Conservation (phyloP, 345 rosid species). For the Acer campestre region DNA sequence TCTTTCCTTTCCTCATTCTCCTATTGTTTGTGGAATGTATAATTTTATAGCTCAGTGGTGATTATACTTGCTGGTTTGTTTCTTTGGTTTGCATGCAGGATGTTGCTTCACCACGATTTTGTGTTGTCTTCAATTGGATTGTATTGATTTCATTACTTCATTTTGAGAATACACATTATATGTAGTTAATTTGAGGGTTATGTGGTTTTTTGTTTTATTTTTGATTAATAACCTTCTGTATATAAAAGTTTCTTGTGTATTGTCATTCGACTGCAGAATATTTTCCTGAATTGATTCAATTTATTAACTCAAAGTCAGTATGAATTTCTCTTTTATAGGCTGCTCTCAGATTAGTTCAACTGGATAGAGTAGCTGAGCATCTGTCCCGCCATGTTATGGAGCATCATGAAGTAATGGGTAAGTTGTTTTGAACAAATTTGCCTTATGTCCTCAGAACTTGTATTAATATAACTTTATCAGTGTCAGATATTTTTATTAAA, state of each 20-base stretch:
- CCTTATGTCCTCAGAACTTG: background rate
- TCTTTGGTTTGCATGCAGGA: background rate
- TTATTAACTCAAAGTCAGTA: slow-evolving; percentile 6
- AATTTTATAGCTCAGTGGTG: background rate
- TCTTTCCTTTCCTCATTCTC: background rate
- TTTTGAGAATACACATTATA: background rate
- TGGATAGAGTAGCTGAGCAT: slow-evolving; percentile 81
- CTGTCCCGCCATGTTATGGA: slow-evolving; percentile 88
- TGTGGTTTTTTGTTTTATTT: background rate
- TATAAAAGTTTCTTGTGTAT: slow-evolving; percentile 5
- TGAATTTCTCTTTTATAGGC: slow-evolving; percentile 57
- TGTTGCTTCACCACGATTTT: background rate
- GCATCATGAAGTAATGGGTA: slow-evolving; percentile 99
- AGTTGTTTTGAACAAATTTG: slow-evolving; percentile 30
- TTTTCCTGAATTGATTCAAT: slow-evolving; percentile 8
- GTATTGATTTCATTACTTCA: background rate
- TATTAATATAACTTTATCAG: background rate
- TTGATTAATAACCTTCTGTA: background rate
- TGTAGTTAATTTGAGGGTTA: background rate
- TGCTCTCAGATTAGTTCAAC: slow-evolving; percentile 78
- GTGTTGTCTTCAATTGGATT: background rate
- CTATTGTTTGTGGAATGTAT: background rate
- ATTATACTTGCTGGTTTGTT: background rate
- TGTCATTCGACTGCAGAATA: background rate
- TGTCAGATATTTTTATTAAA: slow-evolving; percentile 3